phyloP scores from a whole-genome alignment of 345 rosid genomes.

The Populus simonii region DNA sequence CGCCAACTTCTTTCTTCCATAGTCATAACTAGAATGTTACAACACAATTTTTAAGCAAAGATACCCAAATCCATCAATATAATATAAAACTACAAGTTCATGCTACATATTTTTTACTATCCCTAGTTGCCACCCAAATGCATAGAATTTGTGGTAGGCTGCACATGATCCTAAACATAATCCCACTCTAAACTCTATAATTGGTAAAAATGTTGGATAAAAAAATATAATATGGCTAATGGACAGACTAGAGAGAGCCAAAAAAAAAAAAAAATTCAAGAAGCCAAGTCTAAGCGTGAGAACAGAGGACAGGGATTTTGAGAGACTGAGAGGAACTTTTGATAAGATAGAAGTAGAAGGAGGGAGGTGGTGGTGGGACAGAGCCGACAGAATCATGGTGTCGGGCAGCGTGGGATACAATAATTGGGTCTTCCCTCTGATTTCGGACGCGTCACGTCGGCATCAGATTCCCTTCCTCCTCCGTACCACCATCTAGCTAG shows the following conservation, averaged over 20 bases:
- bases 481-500: slow-evolving; percentile 24
- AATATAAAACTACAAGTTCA: not conserved
- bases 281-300: slow-evolving; percentile 1
- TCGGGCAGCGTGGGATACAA: slow-evolving; percentile 68
- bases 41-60: not conserved
- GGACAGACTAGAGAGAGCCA: not conserved
- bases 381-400: slow-evolving; percentile 51
- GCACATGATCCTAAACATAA: slow-evolving; percentile 5
- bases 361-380: slow-evolving; percentile 8
- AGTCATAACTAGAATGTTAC: not conserved
- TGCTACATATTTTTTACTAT: too few relatives aligned
- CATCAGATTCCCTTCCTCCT: slow-evolving; percentile 51
- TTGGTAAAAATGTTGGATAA: too few relatives aligned
- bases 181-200: not conserved
- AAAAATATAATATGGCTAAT: too few relatives aligned
- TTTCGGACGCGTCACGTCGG: slow-evolving; percentile 62
- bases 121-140: not conserved
- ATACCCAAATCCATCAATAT: not conserved
- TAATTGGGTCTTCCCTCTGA: slow-evolving; percentile 57
- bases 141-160: slow-evolving; percentile 24
- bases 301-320: slow-evolving; percentile 3
- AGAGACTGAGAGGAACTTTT: slow-evolving; percentile 13
- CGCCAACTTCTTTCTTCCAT: not conserved
- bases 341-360: not conserved
- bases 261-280: not conserved